Evolutionary conservation across 371 early-diverging fungal genomes (phyloP).

Genomic region (Haplosporangium sp.): DNA sequence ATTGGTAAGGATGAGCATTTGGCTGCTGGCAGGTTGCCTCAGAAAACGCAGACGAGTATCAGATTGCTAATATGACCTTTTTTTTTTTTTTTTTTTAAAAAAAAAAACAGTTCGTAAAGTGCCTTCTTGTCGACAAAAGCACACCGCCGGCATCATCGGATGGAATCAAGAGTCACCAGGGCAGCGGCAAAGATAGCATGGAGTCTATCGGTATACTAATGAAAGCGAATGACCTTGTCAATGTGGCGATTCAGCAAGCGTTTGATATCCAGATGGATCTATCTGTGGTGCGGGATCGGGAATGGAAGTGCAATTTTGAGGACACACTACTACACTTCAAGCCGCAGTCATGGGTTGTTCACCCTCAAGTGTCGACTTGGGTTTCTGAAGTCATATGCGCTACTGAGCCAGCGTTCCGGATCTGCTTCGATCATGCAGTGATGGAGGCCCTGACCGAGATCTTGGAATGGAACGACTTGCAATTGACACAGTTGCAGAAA

Average conservation of each 20-base stretch:
- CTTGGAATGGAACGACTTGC: slow-evolving; percentile 28
- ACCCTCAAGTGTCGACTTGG: slow-evolving; percentile 38
- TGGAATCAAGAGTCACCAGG: too few relatives aligned
- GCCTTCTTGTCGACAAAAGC: too few relatives aligned
- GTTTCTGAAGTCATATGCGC: slow-evolving; percentile 16
- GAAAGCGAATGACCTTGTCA: slow-evolving; percentile 10
- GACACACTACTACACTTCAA: slow-evolving; percentile 22
- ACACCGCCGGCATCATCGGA: too few relatives aligned
- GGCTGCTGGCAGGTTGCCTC: too few relatives aligned
- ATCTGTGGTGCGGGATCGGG: slow-evolving; percentile 5
- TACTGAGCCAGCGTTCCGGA: slow-evolving; percentile 19
- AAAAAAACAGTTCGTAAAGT: too few relatives aligned
- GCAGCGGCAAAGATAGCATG: too few relatives aligned
- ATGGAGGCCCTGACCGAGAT: slow-evolving; percentile 27
- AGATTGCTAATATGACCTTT: not conserved
- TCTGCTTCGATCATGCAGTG: slow-evolving; percentile 48
- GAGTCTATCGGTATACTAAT: too few relatives aligned
- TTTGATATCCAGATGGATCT: slow-evolving; percentile 41
- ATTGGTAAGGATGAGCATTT: slow-evolving; percentile 12
- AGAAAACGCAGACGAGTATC: too few relatives aligned
- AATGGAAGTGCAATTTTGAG: slow-evolving; percentile 31
- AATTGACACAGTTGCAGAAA: slow-evolving; percentile 12
- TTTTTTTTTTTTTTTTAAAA: too few relatives aligned
- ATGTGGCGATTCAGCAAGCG: slow-evolving; percentile 24
- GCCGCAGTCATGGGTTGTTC: slow-evolving; percentile 16